Evolutionary conservation across 225 moss, liverwort and hornwort genomes (phyloP), one percentile per base, ranked within the genome.

Genomic region (Asterella californica): DNA sequence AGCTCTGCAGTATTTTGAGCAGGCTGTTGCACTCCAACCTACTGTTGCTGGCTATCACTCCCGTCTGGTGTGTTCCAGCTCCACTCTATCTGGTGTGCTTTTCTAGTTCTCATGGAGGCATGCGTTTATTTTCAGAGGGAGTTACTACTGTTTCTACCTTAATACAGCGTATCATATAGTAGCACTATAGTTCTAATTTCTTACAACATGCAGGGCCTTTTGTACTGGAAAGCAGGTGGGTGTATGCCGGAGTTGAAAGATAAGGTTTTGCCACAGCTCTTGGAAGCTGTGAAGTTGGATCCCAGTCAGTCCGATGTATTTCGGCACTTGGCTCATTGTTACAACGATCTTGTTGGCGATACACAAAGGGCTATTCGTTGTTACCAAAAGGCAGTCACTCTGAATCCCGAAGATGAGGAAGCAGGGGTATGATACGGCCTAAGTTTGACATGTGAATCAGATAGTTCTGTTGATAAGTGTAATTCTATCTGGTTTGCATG

Each of bases 251-350:
- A 86, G 77, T 86, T 86, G 75, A 93, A 88, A 76, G 91, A 92
- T 75, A 93, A 90, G 80, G 93, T 93, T 69, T 83, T 93, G 66
- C 85, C 88, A 74, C 93, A 99, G 79, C 90, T 99, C 82, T 87
- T 99, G 82, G 87, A 93, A 89, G 89, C 99, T 84, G 95, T 90
- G 36, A 95, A 91, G 81, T 62, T 95, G 83, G 92, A 95, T 79
- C 93, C 99, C 47, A 87, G 79, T 74, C 91, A 94, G 87, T 92
- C 93, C 80, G 88, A 82, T 85, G 91, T 93, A 78, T 95, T 99
- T 75, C 99, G 99, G 72, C 92, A 91, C 84, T 82, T 99, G 79
- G 99, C 95, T 33, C 95, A 95, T 81, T 95, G 95, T 79, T 95
- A 95, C 75, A 78, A 78, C 80, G 84, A 91, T 50, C 86, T 84